Conservation (phyloP, 2,329 filamentous ascomycete species). For the Pseudogymnoascus sp. region DNA sequence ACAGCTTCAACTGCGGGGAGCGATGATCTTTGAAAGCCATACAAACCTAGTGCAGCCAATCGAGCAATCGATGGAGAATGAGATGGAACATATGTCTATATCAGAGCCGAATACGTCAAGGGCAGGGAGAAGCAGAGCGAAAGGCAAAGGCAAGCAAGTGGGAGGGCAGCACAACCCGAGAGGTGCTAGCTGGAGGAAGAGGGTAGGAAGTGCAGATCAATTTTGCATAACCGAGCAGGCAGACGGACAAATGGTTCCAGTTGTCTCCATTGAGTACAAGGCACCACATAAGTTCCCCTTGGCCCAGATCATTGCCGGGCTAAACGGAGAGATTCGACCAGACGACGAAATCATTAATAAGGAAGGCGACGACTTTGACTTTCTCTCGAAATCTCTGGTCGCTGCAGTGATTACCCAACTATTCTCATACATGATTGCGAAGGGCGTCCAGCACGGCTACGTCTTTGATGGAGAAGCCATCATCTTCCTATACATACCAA, state of each 20-base stretch:
- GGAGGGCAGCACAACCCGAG: neutral
- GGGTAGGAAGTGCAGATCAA: no score
- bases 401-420: slow-evolving; percentile 11
- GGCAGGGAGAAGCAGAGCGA: neutral
- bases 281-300: no score
- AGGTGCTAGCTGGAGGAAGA: neutral
- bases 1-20: no score
- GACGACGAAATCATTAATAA: slow-evolving; percentile 17
- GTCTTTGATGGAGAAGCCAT: slow-evolving; percentile 8
- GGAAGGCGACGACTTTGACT: slow-evolving; percentile 4
- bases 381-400: neutral
- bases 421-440: slow-evolving; percentile 11
- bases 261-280: no score
- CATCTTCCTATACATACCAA: slow-evolving; percentile 10
- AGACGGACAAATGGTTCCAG: no score
- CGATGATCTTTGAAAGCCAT: no score
- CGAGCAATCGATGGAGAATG: no score
- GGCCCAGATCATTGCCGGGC: neutral
- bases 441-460: slow-evolving; percentile 10
- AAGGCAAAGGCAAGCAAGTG: neutral
- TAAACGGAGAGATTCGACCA: slow-evolving; percentile 20
- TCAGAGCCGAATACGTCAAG: neutral
- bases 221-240: no score
- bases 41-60: no score
- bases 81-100: no score